phyloP scores from a whole-genome alignment of 78 protist species.

The Paulinella micropora region DNA sequence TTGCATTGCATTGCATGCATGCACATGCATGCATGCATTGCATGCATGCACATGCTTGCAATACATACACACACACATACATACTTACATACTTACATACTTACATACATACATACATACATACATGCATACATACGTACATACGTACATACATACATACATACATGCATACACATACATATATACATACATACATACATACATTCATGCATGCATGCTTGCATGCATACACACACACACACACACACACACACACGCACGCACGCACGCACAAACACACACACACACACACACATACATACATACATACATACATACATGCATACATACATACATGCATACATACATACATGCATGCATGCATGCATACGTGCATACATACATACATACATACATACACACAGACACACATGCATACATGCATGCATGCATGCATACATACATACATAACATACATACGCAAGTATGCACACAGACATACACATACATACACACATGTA shows the following conservation, averaged over 20 bases:
- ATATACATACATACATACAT: neutral
- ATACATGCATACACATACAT: constrained; percentile 85
- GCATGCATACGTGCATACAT: neutral
- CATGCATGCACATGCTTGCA: too few species aligned
- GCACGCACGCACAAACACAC: too few species aligned
- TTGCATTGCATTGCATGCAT: too few species aligned
- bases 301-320: neutral
- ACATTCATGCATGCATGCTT: neutral
- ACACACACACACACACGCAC: neutral
- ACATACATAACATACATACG: too few species aligned
- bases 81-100: constrained; percentile 39
- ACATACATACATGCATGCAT: neutral
- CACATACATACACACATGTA: neutral
- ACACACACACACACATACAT: constrained; percentile 81
- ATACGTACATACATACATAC: neutral
- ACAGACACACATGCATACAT: constrained; percentile 52
- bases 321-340: neutral
- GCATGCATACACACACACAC: neutral
- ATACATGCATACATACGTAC: neutral
- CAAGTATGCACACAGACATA: neutral
- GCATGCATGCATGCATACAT: neutral
- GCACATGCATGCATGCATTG: too few species aligned
- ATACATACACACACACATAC: constrained; percentile 79
- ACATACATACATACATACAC: constrained; percentile 43
- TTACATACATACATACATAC: neutral